Percentiles rank a stretch among this genome's conserved stretches.
Conservation (phyloP, 768 basidiomycete species). For the Xerocomellus chrysenteron region DNA sequence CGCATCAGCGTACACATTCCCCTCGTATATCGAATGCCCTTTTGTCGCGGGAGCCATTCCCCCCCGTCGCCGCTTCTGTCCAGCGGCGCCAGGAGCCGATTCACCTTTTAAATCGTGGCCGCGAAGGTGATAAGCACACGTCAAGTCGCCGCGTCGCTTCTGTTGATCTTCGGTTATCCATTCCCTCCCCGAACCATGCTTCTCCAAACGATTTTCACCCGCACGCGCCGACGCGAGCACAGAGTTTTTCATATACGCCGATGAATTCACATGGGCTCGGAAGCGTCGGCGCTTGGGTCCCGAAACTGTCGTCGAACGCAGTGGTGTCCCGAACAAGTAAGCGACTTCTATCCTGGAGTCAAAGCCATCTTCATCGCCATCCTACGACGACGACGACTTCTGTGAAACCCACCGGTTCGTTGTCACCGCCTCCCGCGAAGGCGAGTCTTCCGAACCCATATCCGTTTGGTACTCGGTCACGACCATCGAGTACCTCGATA, state of each 20-base stretch:
- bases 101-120: constrained; percentile 3
- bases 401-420: background rate
- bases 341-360: constrained; percentile 21
- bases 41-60: background rate
- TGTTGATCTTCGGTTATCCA: constrained; percentile 18
- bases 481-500: constrained; percentile 1
- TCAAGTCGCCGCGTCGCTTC: constrained; percentile 17
- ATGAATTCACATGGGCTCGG: constrained; percentile 1
- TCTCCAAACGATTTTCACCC: constrained; percentile 25
- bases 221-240: constrained; percentile 10
- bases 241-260: constrained; percentile 7
- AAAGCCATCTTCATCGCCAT: background rate
- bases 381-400: constrained; percentile 1
- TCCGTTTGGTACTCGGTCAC: background rate
- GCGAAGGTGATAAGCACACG: constrained; percentile 13
- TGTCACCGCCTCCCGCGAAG: background rate
- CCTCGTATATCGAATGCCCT: constrained; percentile 13
- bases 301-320: constrained; percentile 11
- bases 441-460: background rate
- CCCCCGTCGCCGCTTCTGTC: constrained; percentile 4
- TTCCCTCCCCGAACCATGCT: constrained; percentile 1
- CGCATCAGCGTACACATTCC: constrained; percentile 9
- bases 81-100: constrained; percentile 4
- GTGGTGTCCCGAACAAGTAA: constrained; percentile 3
- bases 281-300: background rate